These are phyloP conservation scores for Parasarocladium wereldwijsianum DNA, from an alignment of 2,329 filamentous ascomycete genomes.

Conservation along the genomic window DNA sequence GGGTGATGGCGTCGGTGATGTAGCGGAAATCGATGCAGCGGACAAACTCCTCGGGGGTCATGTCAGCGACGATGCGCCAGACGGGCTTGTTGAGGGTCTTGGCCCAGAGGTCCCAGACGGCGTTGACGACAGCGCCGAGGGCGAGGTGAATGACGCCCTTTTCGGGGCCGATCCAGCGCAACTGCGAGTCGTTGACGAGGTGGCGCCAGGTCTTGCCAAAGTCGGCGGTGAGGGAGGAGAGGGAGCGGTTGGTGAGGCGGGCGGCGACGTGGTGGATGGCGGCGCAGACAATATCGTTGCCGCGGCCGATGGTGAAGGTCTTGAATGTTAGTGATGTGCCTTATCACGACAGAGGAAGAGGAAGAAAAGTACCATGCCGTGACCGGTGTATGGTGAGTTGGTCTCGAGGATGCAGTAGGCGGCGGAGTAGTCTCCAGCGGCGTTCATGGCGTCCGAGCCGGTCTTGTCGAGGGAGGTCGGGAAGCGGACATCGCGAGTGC, in stretches of 20 bases:
- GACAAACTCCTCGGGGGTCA: slow-evolving; percentile 79
- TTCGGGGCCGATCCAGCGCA: slow-evolving; percentile 88
- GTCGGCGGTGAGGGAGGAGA: slow-evolving; percentile 62
- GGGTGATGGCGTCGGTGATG: slow-evolving; percentile 81
- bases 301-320: slow-evolving; percentile 75
- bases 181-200: slow-evolving; percentile 79
- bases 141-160: slow-evolving; percentile 90
- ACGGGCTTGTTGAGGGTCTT: slow-evolving; percentile 76
- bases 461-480: slow-evolving; percentile 92
- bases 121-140: slow-evolving; percentile 77
- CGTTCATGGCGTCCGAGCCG: slow-evolving; percentile 95
- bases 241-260: slow-evolving; percentile 59
- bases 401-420: slow-evolving; percentile 90
- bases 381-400: slow-evolving; percentile 54
- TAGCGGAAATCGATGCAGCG: slow-evolving; percentile 86
- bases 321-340: slow-evolving; percentile 10
- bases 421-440: slow-evolving; percentile 79
- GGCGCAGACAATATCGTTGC: slow-evolving; percentile 82
- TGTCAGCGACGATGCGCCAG: slow-evolving; percentile 79
- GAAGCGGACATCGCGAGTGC: slow-evolving; percentile 61
- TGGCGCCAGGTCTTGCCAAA: slow-evolving; percentile 86
- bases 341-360: neutral
- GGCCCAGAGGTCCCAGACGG: slow-evolving; percentile 91
- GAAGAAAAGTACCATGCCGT: slow-evolving; percentile 70
- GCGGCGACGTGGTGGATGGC: slow-evolving; percentile 68